Evolutionary conservation across 2,329 filamentous ascomycete species (phyloP), one percentile per base, ranked within the genome.

Genomic region (Aspergillus ochraceoroseus): DNA sequence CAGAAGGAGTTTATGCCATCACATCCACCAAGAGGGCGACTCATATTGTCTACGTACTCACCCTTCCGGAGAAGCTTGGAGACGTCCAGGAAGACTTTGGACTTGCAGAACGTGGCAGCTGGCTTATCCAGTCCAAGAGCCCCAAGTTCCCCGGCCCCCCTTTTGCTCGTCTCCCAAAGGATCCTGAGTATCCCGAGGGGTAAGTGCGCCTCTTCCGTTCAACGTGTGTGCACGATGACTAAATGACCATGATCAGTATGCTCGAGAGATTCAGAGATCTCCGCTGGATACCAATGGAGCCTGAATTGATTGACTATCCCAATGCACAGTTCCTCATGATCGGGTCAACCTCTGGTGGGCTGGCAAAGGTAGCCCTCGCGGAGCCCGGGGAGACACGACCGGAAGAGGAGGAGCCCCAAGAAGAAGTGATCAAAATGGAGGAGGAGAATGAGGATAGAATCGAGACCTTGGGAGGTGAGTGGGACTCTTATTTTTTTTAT

Each of bases 1-100:
- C 81, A 0, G 87, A 94, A 61, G 89, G 88, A 0, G 79, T 94
- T 0, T 95, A 95, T 54, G 83, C 83, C 0, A 80, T 95, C 37
- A 87, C 83, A 0, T 79, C 76, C 2, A 86, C 82, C 0, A 80
- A 79, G 1, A 71, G 81, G 0, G 77, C 83, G 32, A 85, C 80
- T 2, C 87, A 94, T 53, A 70, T 95, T 6, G 84, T 76, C 0
- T 95, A 95, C 56, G 76, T 88, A 43, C 68, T 88, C 32, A 94
- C 86, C 0, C 73, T 90, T 18, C 87, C 87, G 0, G 67, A 75
- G 2, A 68, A 84, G 43, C 59, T 85, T 1, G 82, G 81, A 1
- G 77, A 87, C 34, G 73, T 92, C 0, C 87, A 94, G 63, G 71
- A 77, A 26, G 80, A 87, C 41, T 72, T 95, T 8, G 87, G 88